Base-by-base conservation (phyloP, 192 early-diverging fungal genomes). In the Mortierella alpina region DNA sequence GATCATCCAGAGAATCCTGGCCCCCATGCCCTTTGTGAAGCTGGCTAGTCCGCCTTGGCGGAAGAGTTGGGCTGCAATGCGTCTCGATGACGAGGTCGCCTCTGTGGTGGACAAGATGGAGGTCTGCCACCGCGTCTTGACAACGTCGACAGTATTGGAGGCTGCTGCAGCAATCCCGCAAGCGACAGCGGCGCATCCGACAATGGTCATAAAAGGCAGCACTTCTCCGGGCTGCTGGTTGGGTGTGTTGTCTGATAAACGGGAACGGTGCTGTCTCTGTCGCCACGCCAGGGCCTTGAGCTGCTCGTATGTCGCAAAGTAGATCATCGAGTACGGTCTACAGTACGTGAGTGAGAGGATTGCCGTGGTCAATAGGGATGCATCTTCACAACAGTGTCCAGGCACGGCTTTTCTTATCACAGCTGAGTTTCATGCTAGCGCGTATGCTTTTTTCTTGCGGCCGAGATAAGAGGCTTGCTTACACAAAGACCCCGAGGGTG, bases 71-170 rank as follows among this genome's bases (percentile, higher is more conserved):
- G 70, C 50, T 7, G 84, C 70, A 46, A 91, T 88, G 12, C 64
- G 56, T 3, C 70, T 45, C 0, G 88, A 81, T 6, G 86, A 82
- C 13, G 65, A 63, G 6, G 56, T 62, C 6, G 70, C 68, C 3
- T 70, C 61, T 3, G 63, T 73, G 41, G 63, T 75, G 44, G 68
- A 22, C 10, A 82, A 51, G 10, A 70, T 68, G 7, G 86, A 85
- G 49, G 91, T 83, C 75, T 96, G 95, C 84, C 90, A 88, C 8
- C 92, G 87, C n/a, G 95, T 96, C 72, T 96, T 96, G 53, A 96
- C 87, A 11, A 96, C 86, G 74, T 96, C 95, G 0, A 92, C 68
- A 6, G 87, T 82, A 66, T 94, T 94, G 4, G 90, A 90, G 0
- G 95, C 53, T 4, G 84, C 85, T 18, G 84, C 89, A 5, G 89